Conservation (phyloP, 345 rosid species). For the Boechera retrofracta region DNA sequence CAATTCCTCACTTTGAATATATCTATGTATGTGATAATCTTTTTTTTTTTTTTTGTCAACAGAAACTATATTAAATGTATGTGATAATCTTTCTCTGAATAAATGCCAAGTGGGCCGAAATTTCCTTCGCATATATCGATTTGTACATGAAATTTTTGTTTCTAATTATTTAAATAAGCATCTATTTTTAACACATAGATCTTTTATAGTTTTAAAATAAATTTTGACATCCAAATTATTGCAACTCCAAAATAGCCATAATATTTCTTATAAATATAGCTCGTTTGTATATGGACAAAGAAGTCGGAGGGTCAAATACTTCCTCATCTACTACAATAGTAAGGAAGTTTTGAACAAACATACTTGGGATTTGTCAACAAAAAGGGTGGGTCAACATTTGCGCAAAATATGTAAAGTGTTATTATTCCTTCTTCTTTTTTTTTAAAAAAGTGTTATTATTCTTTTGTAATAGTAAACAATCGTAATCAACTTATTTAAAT, state of each 20-base stretch:
- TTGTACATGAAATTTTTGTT: constrained; percentile 8
- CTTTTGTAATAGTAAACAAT: constrained; percentile 15
- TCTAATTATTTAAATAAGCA: background rate
- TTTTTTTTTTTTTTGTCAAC: too few relatives aligned
- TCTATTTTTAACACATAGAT: too few relatives aligned
- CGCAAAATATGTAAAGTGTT: constrained; percentile 2
- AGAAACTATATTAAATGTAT: too few relatives aligned
- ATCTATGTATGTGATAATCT: background rate
- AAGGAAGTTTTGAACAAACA: constrained; percentile 3
- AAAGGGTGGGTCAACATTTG: constrained; percentile 10
- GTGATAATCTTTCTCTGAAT: too few relatives aligned
- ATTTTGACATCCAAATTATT: too few relatives aligned
- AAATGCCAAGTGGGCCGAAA: constrained; percentile 29
- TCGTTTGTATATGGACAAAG: too few relatives aligned
- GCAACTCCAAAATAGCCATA: too few relatives aligned
- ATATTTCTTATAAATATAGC: too few relatives aligned
- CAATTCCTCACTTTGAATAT: constrained; percentile 26
- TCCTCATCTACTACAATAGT: too few relatives aligned
- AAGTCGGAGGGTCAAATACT: too few relatives aligned
- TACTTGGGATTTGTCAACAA: constrained; percentile 15
- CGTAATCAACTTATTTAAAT: constrained; percentile 30
- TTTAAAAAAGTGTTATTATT: constrained; percentile 18
- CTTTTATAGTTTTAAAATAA: too few relatives aligned
- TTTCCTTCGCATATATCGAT: background rate
- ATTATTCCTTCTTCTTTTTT: background rate